Conservation (phyloP, 2,329 filamentous ascomycete species). For the Penicillium expansum region DNA sequence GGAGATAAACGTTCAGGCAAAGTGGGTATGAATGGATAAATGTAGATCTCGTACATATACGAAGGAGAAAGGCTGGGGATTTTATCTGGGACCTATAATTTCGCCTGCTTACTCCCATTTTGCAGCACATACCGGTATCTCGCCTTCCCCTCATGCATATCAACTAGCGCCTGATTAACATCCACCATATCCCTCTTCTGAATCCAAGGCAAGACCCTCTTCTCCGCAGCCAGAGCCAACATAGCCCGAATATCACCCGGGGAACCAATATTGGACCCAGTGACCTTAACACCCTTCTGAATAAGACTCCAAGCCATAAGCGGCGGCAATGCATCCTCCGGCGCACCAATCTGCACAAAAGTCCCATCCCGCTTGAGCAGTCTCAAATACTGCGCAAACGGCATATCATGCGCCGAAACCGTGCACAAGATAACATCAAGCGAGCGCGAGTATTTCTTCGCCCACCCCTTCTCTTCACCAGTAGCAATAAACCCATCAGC, state of each 20-base stretch:
- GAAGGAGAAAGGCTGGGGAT: neutral
- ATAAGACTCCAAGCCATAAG: conserved; percentile 61
- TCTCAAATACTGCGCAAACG: conserved; percentile 58
- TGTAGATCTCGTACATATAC: too few species aligned
- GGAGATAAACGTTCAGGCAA: too few species aligned
- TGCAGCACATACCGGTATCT: conserved; percentile 49
- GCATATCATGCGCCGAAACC: conserved; percentile 61
- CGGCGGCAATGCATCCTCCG: conserved; percentile 56
- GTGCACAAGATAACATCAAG: conserved; percentile 59
- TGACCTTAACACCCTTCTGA: conserved; percentile 53
- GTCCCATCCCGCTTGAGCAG: conserved; percentile 59
- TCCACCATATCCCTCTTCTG: conserved; percentile 43
- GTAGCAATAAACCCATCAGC: conserved; percentile 58
- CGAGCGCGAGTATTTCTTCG: conserved; percentile 45
- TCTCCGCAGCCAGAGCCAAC: conserved; percentile 44
- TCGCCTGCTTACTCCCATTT: conserved; percentile 36
- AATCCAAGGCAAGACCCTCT: conserved; percentile 45
- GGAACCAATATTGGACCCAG: conserved; percentile 48
- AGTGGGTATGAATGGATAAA: too few species aligned
- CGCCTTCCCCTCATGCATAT: conserved; percentile 48
- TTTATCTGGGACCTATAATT: conserved; percentile 19
- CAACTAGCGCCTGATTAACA: conserved; percentile 43
- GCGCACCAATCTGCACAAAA: conserved; percentile 66
- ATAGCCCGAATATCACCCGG: conserved; percentile 45
- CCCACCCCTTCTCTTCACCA: conserved; percentile 56